Evolutionary conservation across 257 asterid genomes (phyloP).

Genomic region (Striga asiatica): DNA sequence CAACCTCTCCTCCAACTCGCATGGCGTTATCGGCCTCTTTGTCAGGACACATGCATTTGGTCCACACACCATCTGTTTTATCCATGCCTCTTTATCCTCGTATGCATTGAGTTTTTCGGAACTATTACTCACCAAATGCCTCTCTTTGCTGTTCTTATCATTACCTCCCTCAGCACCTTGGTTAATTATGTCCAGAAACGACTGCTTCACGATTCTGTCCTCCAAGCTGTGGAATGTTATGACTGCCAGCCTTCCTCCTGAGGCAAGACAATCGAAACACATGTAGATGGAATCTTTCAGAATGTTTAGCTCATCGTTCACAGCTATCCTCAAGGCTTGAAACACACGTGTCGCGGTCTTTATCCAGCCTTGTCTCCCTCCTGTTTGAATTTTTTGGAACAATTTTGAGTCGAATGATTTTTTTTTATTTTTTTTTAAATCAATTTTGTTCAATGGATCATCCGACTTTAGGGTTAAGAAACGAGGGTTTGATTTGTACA

Average conservation of each 20-base stretch:
- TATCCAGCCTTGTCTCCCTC: conserved; percentile 98
- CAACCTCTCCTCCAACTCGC: conserved; percentile 68
- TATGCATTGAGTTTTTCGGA: conserved; percentile 1
- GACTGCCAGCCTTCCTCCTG: conserved; percentile 92
- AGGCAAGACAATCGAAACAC: conserved; percentile 48
- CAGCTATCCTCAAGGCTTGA: conserved; percentile 91
- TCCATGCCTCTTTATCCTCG: conserved; percentile 55
- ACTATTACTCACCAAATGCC: neutral
- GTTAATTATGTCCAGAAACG: conserved; percentile 59
- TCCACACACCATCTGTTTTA: conserved; percentile 60
- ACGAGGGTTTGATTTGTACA: neutral
- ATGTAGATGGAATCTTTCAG: conserved; percentile 56
- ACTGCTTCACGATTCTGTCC: conserved; percentile 88
- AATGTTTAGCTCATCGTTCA: conserved; percentile 80
- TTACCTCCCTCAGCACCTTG: conserved; percentile 19
- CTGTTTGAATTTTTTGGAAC: conserved; percentile 24
- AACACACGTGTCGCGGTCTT: conserved; percentile 93
- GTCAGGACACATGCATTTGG: conserved; percentile 50
- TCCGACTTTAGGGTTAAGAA: neutral
- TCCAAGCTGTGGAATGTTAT: conserved; percentile 93
- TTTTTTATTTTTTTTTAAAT: too few relatives aligned
- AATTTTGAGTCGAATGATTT: neutral
- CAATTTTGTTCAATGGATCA: neutral
- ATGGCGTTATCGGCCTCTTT: conserved; percentile 88
- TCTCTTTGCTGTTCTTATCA: neutral